Evolutionary conservation across 2,329 filamentous ascomycete species (phyloP).

Genomic region (Aspergillus tanneri): DNA sequence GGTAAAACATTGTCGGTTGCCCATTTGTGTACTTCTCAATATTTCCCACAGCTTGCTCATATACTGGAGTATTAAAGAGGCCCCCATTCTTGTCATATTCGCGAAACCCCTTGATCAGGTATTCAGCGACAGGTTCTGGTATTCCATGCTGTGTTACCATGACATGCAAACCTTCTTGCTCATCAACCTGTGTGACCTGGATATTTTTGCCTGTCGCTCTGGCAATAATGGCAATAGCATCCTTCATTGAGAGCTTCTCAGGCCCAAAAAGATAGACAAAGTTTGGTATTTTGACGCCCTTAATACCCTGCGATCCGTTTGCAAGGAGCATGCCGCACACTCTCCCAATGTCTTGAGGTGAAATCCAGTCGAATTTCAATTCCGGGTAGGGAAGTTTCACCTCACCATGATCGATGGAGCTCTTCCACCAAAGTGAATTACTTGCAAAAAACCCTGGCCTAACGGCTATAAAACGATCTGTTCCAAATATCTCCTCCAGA

Average conservation of each 20-base stretch:
- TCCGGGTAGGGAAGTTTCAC: conserved; percentile 34
- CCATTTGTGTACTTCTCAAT: conserved; percentile 34
- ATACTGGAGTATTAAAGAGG: background rate
- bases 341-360: conserved; percentile 47
- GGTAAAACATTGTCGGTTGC: conserved; percentile 29
- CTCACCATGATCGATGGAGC: conserved; percentile 30
- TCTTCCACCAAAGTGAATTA: conserved; percentile 38
- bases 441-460: conserved; percentile 48
- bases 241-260: conserved; percentile 6
- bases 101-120: background rate
- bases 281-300: conserved; percentile 18
- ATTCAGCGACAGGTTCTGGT: background rate
- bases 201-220: background rate
- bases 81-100: background rate
- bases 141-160: background rate
- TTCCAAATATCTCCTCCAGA: conserved; percentile 44
- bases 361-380: conserved; percentile 41
- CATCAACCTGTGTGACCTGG: background rate
- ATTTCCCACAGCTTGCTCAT: conserved; percentile 27
- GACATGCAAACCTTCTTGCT: background rate
- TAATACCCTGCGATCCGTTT: conserved; percentile 27
- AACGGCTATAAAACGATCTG: conserved; percentile 40
- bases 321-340: conserved; percentile 43
- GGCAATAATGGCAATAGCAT: conserved; percentile 12
- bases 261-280: conserved; percentile 16